These are phyloP conservation scores for Penicillium digitatum DNA, from an alignment of 2,329 filamentous ascomycete genomes.

Conservation along the genomic window DNA sequence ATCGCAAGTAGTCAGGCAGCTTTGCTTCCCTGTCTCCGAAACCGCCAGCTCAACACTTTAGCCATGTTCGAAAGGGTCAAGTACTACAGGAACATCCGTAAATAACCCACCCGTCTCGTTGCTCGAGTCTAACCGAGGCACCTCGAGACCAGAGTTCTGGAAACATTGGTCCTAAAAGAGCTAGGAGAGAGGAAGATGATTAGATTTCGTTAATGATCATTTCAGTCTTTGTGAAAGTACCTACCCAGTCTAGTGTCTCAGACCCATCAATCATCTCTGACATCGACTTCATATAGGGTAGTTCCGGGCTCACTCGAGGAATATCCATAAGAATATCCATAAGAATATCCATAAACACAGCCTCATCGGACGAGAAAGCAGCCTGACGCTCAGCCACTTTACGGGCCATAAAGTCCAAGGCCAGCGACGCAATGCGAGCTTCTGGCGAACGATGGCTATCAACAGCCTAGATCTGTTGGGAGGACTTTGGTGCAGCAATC, in stretches of 20 bases:
- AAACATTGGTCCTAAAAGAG: conserved; percentile 11
- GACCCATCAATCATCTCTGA: conserved; percentile 21
- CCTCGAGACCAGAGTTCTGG: conserved; percentile 3
- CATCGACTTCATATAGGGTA: conserved; percentile 18
- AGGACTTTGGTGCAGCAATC: conserved; percentile 9
- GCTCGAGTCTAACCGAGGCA: background rate
- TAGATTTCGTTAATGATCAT: background rate
- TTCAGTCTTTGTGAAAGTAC: background rate
- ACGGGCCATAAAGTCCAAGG: conserved; percentile 17
- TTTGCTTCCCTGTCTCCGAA: background rate
- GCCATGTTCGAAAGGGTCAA: background rate
- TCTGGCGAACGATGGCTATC: conserved; percentile 6
- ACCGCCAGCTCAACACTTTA: too few relatives aligned
- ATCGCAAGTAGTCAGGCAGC: background rate
- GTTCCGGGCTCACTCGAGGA: background rate
- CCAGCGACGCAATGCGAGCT: conserved; percentile 12
- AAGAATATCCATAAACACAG: background rate
- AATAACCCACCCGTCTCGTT: background rate
- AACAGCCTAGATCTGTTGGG: conserved; percentile 15
- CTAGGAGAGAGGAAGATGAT: background rate
- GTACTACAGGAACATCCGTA: background rate
- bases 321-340: background rate
- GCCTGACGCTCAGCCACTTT: conserved; percentile 11
- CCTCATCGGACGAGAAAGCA: background rate
- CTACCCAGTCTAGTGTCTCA: conserved; percentile 19